phyloP scores from a whole-genome alignment of 768 basidiomycete species.

The Cystobasidium ongulense region DNA sequence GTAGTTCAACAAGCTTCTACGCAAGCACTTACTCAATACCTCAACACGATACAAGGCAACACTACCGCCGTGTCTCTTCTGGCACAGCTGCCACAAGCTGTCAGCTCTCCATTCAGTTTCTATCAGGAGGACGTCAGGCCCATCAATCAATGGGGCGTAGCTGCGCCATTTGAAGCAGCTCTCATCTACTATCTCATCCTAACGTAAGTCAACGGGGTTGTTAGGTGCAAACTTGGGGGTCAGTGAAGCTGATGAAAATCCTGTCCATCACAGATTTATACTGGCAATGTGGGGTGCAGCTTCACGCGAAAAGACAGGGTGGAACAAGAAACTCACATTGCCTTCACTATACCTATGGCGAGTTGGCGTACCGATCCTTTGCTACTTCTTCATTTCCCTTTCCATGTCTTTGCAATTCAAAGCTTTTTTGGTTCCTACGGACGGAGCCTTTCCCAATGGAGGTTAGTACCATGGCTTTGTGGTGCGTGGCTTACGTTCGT shows the following conservation, averaged over 20 bases:
- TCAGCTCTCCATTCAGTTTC: constrained; percentile 43
- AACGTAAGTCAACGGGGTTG: constrained; percentile 41
- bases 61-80: constrained; percentile 36
- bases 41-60: constrained; percentile 38
- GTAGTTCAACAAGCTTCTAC: constrained; percentile 38
- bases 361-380: constrained; percentile 26
- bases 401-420: constrained; percentile 42
- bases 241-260: too few species aligned
- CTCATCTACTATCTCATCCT: constrained; percentile 44
- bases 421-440: constrained; percentile 43
- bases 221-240: background rate
- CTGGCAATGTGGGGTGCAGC: constrained; percentile 29
- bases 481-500: background rate
- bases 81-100: constrained; percentile 42
- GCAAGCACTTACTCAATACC: constrained; percentile 37
- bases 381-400: constrained; percentile 40
- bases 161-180: constrained; percentile 44
- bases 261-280: background rate
- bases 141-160: constrained; percentile 42
- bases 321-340: constrained; percentile 38
- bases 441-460: constrained; percentile 38
- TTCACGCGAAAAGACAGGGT: constrained; percentile 38
- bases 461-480: constrained; percentile 6
- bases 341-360: constrained; percentile 36
- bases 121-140: constrained; percentile 39